Evolutionary conservation across 2,329 filamentous ascomycete genomes (phyloP).

Genomic region (Penicillium sp.): DNA sequence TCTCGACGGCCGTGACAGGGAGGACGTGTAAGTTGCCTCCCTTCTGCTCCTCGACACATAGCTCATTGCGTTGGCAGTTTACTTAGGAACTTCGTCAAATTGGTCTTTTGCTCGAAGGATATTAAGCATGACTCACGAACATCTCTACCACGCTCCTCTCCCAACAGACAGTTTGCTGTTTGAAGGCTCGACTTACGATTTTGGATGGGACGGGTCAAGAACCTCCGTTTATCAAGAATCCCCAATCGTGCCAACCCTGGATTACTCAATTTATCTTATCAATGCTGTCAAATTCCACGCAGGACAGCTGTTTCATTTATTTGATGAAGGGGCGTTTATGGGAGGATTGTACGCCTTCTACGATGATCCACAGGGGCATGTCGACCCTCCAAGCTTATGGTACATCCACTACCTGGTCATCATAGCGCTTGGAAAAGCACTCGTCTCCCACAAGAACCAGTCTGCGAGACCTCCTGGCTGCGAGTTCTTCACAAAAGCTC

Average conservation of each 20-base stretch:
- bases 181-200: slow-evolving; percentile 57
- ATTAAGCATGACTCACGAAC: slow-evolving; percentile 55
- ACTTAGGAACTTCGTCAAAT: slow-evolving; percentile 61
- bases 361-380: slow-evolving; percentile 35
- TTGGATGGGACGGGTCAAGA: slow-evolving; percentile 55
- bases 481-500: slow-evolving; percentile 46
- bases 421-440: slow-evolving; percentile 62
- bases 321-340: slow-evolving; percentile 57
- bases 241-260: slow-evolving; percentile 53
- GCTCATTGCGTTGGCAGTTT: slow-evolving; percentile 41
- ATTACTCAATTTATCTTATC: slow-evolving; percentile 59
- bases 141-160: slow-evolving; percentile 49
- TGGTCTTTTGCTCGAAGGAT: slow-evolving; percentile 60
- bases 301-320: slow-evolving; percentile 59
- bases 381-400: slow-evolving; percentile 46
- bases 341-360: slow-evolving; percentile 49
- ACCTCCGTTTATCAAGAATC: slow-evolving; percentile 32
- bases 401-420: slow-evolving; percentile 60
- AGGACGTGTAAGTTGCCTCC: slow-evolving; percentile 45
- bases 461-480: slow-evolving; percentile 39
- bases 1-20: slow-evolving; percentile 47
- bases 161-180: slow-evolving; percentile 54
- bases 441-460: slow-evolving; percentile 45
- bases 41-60: neutral
- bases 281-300: slow-evolving; percentile 63